Conservation (phyloP, 1,284 basidiomycete species). For the Xerocomus minutiporus region DNA sequence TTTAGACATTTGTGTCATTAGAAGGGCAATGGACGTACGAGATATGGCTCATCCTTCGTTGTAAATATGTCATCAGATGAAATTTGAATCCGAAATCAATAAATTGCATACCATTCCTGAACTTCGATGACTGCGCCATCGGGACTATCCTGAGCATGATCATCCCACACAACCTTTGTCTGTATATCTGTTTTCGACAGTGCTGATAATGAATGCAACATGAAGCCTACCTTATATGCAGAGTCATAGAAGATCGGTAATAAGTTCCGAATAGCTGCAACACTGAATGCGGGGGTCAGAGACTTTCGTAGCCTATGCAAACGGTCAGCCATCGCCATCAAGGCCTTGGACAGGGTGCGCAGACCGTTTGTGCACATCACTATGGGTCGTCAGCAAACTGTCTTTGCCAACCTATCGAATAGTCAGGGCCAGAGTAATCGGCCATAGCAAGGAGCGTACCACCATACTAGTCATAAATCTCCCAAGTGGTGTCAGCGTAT, state of each 20-base stretch:
- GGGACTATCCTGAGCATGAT: constrained; percentile 33
- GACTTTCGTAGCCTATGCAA: constrained; percentile 39
- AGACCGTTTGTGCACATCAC: constrained; percentile 23
- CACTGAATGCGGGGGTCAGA: constrained; percentile 45
- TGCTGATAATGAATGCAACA: neutral
- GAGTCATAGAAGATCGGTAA: constrained; percentile 43
- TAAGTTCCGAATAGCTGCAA: constrained; percentile 39
- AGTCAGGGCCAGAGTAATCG: neutral
- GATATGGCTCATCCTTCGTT: constrained; percentile 25
- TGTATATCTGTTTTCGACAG: constrained; percentile 17
- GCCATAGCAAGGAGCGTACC: constrained; percentile 32
- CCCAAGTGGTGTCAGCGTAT: constrained; percentile 39
- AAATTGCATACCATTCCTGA: constrained; percentile 43
- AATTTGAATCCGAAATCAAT: neutral
- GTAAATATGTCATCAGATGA: neutral
- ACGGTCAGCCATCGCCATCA: neutral
- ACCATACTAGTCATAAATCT: constrained; percentile 42
- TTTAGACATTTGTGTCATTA: neutral
- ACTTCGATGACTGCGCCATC: constrained; percentile 46
- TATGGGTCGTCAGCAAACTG: constrained; percentile 16
- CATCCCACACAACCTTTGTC: constrained; percentile 52
- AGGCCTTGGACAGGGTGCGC: neutral
- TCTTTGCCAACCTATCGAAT: constrained; percentile 4
- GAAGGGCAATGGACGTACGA: constrained; percentile 15
- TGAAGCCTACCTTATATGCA: constrained; percentile 23